Evolutionary conservation across 257 asterid genomes (phyloP), one percentile per base, ranked within the genome.

Genomic region (Anisodus tanguticus): DNA sequence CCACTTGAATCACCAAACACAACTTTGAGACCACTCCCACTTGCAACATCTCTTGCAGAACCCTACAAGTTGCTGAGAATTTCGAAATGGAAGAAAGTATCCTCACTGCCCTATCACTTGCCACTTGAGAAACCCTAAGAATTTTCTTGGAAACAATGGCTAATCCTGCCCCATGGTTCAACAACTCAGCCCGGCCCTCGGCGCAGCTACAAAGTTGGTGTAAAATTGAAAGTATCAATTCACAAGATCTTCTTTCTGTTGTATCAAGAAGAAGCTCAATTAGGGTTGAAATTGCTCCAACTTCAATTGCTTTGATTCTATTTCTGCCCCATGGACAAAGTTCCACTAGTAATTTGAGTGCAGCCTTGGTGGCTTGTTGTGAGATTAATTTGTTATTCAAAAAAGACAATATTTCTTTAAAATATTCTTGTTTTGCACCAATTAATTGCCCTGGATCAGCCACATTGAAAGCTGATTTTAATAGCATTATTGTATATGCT

Each of bases 161-260:
- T 16, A 93, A 19, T 2, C 98, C 98, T 1, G 92, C 97, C 5
- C 89, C 95, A 45, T 95, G 98, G 49, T 86, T 84, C 85, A 92
- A 82, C 53, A 95, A 85, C 88, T 91, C 93, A 0, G 97, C 97
- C 0, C 97, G 89, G 13, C 98, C 98, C 57, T 93, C 97, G 0
- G 98, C 97, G 45, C 97, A 91, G 43, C 92, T 63, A 68, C 97
- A 93, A 0, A 95, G 92, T 85, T 91, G 97, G 41, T 95, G 95
- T 86, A 95, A 66, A 26, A 85, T 85, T 3, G 87, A 37, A 17
- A 95, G 66, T 0, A 78, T 82, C 8, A 93, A 86, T 85, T 95
- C 98, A 12, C 87, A 87, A 0, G 35, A 19, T 84, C 97, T 85
- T 17, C 87, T 87, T 2, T 91, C 97, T 0, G 74, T 11, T 6